Conservation (phyloP, 1,284 basidiomycete genomes). For the Trichosporon coremiiforme region DNA sequence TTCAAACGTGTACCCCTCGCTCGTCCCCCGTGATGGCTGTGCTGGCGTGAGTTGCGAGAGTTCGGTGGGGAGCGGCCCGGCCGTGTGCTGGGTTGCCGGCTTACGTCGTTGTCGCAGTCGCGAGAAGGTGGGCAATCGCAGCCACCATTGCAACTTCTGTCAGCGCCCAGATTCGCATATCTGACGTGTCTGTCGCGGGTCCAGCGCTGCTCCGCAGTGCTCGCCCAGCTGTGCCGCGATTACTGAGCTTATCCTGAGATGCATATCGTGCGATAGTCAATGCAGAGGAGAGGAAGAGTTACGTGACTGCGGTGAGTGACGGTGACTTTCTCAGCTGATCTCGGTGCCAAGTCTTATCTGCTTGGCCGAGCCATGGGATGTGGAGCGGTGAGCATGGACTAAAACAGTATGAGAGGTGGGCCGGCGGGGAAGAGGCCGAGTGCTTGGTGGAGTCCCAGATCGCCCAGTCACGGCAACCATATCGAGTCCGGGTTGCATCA, state of each 20-base stretch:
- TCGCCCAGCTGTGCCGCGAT: not conserved
- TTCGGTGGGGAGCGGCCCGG: not conserved
- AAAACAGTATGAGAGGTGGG: not conserved
- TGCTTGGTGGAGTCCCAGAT: not conserved
- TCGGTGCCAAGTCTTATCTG: not conserved
- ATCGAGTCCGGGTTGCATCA: not conserved
- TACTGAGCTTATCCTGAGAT: not conserved
- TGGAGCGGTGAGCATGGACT: not conserved
- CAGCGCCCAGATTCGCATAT: not conserved
- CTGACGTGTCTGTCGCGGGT: not conserved
- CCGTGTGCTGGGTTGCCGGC: not conserved
- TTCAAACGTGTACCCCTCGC: slow-evolving; percentile 15
- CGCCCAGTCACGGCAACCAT: not conserved
- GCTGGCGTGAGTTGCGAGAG: not conserved
- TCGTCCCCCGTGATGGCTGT: slow-evolving; percentile 8
- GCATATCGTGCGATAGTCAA: not conserved
- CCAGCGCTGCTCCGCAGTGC: no score
- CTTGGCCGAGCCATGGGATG: not conserved
- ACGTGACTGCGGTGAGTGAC: not conserved
- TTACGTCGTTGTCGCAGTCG: not conserved
- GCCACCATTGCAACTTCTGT: not conserved
- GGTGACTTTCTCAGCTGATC: not conserved
- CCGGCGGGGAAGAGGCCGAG: not conserved
- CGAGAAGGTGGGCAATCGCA: not conserved
- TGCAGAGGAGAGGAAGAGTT: not conserved